These are phyloP conservation scores for Calonectria pteridis DNA, from an alignment of 2,329 filamentous ascomycete species.

Conservation along the genomic window DNA sequence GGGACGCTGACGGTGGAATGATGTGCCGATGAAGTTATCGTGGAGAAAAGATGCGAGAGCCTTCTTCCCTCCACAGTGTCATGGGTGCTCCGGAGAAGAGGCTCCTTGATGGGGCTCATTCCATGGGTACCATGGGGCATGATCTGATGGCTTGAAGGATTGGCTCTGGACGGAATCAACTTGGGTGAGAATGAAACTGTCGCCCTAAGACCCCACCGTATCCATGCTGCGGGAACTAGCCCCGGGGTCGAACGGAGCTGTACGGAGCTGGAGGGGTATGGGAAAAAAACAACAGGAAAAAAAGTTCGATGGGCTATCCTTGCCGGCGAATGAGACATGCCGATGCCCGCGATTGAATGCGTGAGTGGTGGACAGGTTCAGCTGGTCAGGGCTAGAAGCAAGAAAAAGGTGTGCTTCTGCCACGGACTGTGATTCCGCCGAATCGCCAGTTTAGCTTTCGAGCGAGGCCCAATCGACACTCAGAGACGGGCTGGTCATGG, in stretches of 20 bases:
- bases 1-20: slow-evolving; percentile 40
- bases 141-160: slow-evolving; percentile 16
- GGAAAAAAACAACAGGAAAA: not conserved
- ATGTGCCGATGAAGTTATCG: slow-evolving; percentile 17
- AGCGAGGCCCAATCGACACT: slow-evolving; percentile 18
- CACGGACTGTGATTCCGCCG: not conserved
- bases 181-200: not conserved
- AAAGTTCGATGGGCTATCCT: slow-evolving; percentile 4
- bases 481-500: slow-evolving; percentile 17
- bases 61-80: slow-evolving; percentile 9
- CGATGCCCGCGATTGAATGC: slow-evolving; percentile 23
- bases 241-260: slow-evolving; percentile 41
- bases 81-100: not conserved
- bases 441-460: slow-evolving; percentile 37
- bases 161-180: not conserved
- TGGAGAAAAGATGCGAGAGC: not conserved
- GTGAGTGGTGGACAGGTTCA: slow-evolving; percentile 30
- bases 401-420: not conserved
- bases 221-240: slow-evolving; percentile 14
- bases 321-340: slow-evolving; percentile 20
- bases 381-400: slow-evolving; percentile 34
- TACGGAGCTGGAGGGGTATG: slow-evolving; percentile 23
- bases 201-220: slow-evolving; percentile 10
- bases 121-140: slow-evolving; percentile 3
- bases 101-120: slow-evolving; percentile 13